These are phyloP conservation scores for Colletotrichum cordylinicola DNA, from an alignment of 2,329 filamentous ascomycete genomes.

Conservation along the genomic window DNA sequence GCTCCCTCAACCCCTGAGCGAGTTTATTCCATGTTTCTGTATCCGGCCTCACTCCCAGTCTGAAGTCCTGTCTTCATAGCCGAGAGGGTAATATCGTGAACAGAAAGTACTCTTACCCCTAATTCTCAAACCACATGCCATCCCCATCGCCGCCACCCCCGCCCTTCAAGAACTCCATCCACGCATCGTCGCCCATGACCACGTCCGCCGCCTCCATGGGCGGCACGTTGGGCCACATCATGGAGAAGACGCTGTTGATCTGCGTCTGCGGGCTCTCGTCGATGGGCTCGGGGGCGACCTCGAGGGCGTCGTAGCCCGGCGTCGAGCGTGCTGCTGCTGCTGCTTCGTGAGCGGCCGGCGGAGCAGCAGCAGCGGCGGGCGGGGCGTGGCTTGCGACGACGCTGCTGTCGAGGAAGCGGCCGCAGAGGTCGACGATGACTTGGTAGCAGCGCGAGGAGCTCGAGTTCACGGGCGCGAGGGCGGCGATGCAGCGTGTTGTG, in stretches of 20 bases:
- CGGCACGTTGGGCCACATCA: conserved; percentile 52
- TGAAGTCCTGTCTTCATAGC: too few species aligned
- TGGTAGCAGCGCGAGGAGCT: conserved; percentile 46
- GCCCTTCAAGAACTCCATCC: conserved; percentile 39
- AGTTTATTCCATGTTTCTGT: too few species aligned
- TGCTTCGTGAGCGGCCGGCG: neutral
- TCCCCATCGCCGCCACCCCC: conserved; percentile 20
- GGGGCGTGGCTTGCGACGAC: neutral
- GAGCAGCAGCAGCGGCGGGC: neutral
- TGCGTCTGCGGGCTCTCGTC: conserved; percentile 47
- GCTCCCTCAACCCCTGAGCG: too few species aligned
- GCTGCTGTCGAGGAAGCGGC: conserved; percentile 34
- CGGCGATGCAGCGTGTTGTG: conserved; percentile 40
- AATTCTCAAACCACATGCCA: neutral
- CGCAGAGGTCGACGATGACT: conserved; percentile 46
- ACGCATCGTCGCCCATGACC: conserved; percentile 42
- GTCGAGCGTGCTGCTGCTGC: neutral
- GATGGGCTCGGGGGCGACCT: conserved; percentile 25
- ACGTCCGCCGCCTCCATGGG: conserved; percentile 40
- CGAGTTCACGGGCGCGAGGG: conserved; percentile 42
- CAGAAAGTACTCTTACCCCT: neutral
- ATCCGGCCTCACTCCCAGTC: too few species aligned
- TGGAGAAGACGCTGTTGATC: conserved; percentile 45
- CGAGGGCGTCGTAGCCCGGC: neutral
- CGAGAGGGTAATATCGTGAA: neutral